Base-by-base conservation (phyloP, 2,329 filamentous ascomycete genomes). In the Hypoxylon sp. region DNA sequence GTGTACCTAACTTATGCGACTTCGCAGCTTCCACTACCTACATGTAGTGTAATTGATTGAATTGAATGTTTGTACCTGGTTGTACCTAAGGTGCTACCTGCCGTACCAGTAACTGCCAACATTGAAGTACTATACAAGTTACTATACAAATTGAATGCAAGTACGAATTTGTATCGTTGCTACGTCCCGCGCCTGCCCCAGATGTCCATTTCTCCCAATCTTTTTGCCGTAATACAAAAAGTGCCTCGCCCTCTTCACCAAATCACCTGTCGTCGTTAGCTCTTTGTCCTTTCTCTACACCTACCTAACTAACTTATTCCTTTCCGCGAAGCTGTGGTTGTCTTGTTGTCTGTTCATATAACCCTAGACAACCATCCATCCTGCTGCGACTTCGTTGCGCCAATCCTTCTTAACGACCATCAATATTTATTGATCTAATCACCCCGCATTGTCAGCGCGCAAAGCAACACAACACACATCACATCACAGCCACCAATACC, bases 141-240 rank as follows among this genome's bases (percentile, higher is more conserved):
- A n/a, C n/a, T n/a, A n/a, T n/a, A n/a, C n/a, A n/a, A n/a, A n/a
- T n/a, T n/a, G n/a, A n/a, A 46, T 47, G 27, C 40, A 30, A 21
- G 20, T 34, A 26, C 11, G 17, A 17, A 17, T 21, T 2, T 9
- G 2, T 32, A 20, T 15, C 16, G 41, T 21, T 36, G 45, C 38
- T 48, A 40, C 29, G 29, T 43, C 41, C 35, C 41, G 42, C 30
- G 40, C 34, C 43, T 48, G 27, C 35, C n/a, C n/a, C n/a, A n/a
- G n/a, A n/a, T n/a, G n/a, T n/a, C 37, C 46, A 41, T 51, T 51
- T 50, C 43, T 54, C 53, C 55, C 35, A 57, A 53, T 54, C 55
- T 51, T 58, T 62, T 61, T 60, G 60, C 60, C 60, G 56, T 60
- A 63, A 64, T 64, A 65, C 56, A 64, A 63, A 59, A 59, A 56